phyloP scores from a whole-genome alignment of 1,139 yeast species.

The Meyerozyma carpophila region DNA sequence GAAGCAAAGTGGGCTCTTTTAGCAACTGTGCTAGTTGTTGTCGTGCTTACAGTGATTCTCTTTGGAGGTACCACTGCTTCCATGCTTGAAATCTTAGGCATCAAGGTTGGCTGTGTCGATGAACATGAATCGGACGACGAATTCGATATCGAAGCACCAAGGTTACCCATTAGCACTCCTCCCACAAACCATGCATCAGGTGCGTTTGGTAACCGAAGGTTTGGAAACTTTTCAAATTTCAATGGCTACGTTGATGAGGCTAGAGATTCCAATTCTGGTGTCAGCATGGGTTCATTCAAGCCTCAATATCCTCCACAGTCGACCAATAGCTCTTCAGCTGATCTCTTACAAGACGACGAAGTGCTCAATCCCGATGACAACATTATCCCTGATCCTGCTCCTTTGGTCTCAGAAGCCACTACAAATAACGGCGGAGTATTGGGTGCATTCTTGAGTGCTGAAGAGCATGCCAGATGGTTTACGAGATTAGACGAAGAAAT shows the following conservation, averaged over 20 bases:
- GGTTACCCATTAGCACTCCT: conserved; percentile 23
- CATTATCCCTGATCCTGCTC: not conserved
- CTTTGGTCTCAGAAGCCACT: not conserved
- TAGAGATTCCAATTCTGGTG: not conserved
- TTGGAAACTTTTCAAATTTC: conserved; percentile 1
- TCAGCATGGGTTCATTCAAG: not conserved
- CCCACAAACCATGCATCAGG: not conserved
- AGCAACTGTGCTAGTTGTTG: conserved; percentile 95
- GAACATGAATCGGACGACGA: conserved; percentile 86
- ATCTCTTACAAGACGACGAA: not conserved
- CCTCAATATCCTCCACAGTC: not conserved
- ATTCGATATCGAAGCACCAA: conserved; percentile 83
- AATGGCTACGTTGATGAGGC: not conserved
- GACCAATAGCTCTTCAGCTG: conserved; percentile 1
- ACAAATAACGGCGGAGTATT: conserved; percentile 24
- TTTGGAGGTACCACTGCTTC: conserved; percentile 99
- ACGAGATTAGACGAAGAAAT: conserved; percentile 90
- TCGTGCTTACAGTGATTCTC: conserved; percentile 88
- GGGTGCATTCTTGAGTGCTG: conserved; percentile 49
- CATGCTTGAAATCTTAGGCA: conserved; percentile 92
- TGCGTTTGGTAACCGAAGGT: conserved; percentile 1
- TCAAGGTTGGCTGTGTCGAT: conserved; percentile 84
- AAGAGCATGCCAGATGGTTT: conserved; percentile 87
- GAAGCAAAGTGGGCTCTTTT: conserved; percentile 83
- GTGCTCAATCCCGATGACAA: not conserved